phyloP scores from a whole-genome alignment of 2,329 filamentous ascomycete species.

The Penicillium sp. region DNA sequence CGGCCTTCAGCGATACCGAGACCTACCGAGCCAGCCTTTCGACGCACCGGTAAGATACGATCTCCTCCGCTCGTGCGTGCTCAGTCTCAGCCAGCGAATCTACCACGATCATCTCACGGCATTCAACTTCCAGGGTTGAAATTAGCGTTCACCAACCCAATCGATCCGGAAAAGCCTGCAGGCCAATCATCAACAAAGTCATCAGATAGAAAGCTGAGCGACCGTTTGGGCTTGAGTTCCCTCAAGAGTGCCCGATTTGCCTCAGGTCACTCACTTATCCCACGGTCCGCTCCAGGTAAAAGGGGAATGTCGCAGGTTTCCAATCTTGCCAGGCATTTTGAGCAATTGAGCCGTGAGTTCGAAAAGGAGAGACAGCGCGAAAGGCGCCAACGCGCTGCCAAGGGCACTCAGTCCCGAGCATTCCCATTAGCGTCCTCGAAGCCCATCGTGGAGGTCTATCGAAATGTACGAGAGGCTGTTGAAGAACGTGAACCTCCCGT shows the following conservation, averaged over 20 bases:
- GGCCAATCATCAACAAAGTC: constrained; percentile 32
- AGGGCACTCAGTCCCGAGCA: constrained; percentile 71
- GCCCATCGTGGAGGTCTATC: constrained; percentile 93
- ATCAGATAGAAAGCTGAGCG: constrained; percentile 72
- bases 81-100: constrained; percentile 50
- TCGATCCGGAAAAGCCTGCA: constrained; percentile 20
- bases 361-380: constrained; percentile 90
- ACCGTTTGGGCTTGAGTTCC: constrained; percentile 64
- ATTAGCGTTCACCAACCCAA: constrained; percentile 21
- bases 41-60: constrained; percentile 36
- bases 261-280: constrained; percentile 69
- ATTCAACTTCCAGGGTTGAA: constrained; percentile 24
- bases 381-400: constrained; percentile 73
- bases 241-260: constrained; percentile 58
- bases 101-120: constrained; percentile 26
- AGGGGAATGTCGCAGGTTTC: constrained; percentile 77
- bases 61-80: constrained; percentile 51
- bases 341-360: constrained; percentile 93
- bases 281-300: constrained; percentile 72
- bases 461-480: constrained; percentile 88
- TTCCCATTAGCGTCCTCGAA: constrained; percentile 91
- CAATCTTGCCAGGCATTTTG: constrained; percentile 90
- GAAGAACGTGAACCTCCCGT: constrained; percentile 70
- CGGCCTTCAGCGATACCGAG: constrained; percentile 42
- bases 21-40: constrained; percentile 36